Conservation (phyloP, 2,329 filamentous ascomycete species). For the Penicillium sp. region DNA sequence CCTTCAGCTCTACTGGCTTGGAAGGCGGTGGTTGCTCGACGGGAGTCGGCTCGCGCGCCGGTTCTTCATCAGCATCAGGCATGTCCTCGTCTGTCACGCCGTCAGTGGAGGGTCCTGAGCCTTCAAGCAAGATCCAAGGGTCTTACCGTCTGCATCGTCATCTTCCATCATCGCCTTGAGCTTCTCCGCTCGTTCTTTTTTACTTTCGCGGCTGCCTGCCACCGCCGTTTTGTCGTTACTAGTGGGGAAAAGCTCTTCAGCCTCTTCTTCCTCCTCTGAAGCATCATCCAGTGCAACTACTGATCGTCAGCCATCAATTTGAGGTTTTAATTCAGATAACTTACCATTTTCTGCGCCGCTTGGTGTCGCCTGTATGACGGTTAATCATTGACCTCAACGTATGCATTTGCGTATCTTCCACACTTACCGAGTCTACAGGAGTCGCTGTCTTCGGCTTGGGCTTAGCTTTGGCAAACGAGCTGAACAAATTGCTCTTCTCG, state of each 20-base stretch:
- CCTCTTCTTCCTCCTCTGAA: constrained; percentile 59
- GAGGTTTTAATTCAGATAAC: constrained; percentile 7
- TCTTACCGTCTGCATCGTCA: constrained; percentile 41
- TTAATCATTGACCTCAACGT: not conserved
- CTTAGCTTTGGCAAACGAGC: constrained; percentile 72
- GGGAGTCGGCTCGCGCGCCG: constrained; percentile 38
- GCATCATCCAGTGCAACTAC: constrained; percentile 53
- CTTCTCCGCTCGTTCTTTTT: constrained; percentile 64
- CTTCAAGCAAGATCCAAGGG: constrained; percentile 26
- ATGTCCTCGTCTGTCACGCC: constrained; percentile 53
- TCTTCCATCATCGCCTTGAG: constrained; percentile 75
- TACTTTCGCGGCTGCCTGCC: constrained; percentile 43
- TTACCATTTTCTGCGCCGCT: constrained; percentile 51
- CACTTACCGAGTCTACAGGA: constrained; percentile 40
- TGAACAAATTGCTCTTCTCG: constrained; percentile 67
- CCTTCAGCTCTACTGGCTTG: constrained; percentile 49
- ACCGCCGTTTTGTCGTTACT: constrained; percentile 35
- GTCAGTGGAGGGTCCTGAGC: constrained; percentile 19
- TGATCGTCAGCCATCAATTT: constrained; percentile 25
- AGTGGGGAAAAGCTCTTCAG: constrained; percentile 50
- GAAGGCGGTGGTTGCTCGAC: constrained; percentile 34
- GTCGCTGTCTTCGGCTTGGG: constrained; percentile 53
- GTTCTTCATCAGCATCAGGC: constrained; percentile 51
- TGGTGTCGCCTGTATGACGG: constrained; percentile 28
- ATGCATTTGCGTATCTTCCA: no score